These are phyloP conservation scores for Alternaria burnsii DNA, from an alignment of 2,329 filamentous ascomycete species.

Conservation along the genomic window DNA sequence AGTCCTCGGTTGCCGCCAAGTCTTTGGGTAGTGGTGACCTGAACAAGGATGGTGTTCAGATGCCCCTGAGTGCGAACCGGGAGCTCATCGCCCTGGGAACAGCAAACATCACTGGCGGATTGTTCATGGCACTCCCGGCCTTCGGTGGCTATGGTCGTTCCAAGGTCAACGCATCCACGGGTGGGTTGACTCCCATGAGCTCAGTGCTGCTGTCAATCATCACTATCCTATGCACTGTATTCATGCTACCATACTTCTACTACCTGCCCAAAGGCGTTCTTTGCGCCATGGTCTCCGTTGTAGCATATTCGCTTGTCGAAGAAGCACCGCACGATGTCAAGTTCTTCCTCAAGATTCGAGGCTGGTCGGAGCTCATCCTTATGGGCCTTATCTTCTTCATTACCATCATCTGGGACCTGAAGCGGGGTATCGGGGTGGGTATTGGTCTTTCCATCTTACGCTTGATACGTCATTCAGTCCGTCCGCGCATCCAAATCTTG, in stretches of 20 bases:
- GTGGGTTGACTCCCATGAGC: conserved; percentile 91
- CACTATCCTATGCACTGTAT: conserved; percentile 80
- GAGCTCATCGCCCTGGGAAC: conserved; percentile 91
- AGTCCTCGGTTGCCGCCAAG: conserved; percentile 95
- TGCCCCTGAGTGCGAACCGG: conserved; percentile 87
- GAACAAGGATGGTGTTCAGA: conserved; percentile 72
- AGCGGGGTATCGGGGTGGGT: conserved; percentile 90
- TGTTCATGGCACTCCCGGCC: conserved; percentile 90
- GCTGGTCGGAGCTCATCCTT: conserved; percentile 83
- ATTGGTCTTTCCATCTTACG: conserved; percentile 90
- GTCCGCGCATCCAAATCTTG: conserved; percentile 94
- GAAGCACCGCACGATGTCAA: conserved; percentile 91
- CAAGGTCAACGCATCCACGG: conserved; percentile 93
- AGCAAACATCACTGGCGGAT: conserved; percentile 88
- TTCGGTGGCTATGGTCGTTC: conserved; percentile 97
- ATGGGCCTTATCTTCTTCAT: conserved; percentile 91
- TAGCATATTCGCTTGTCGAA: conserved; percentile 93
- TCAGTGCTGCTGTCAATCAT: conserved; percentile 86
- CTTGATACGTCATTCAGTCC: conserved; percentile 88
- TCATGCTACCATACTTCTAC: conserved; percentile 89
- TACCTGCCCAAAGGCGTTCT: conserved; percentile 97
- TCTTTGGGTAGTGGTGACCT: conserved; percentile 68
- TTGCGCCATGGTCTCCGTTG: conserved; percentile 92
- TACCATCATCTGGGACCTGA: conserved; percentile 94
- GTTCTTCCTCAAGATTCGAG: conserved; percentile 87